Base-by-base conservation (phyloP, 2,329 filamentous ascomycete species). In the Drechslerella coelobrocha region DNA sequence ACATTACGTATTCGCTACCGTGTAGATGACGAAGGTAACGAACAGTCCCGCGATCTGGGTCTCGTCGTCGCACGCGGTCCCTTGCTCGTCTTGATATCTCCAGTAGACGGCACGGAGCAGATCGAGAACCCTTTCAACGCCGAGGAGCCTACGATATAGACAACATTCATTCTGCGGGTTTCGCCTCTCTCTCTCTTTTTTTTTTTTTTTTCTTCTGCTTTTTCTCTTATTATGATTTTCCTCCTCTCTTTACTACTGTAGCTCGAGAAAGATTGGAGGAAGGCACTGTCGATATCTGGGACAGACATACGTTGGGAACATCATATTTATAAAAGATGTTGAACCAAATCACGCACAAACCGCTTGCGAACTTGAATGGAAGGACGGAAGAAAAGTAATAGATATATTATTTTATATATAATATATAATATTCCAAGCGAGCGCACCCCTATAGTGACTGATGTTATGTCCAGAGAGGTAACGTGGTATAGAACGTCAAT, bases 111-210 rank as follows among this genome's bases (percentile, higher is more conserved):
- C 61, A 97, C 91, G 81, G 92, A 97, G 81, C 89, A 93, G 80
- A 99, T 99, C 76, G 86, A 89, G 76, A 99, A 99, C 79, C 94
- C 94, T 0, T 99, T 97, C 77, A 82, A 89, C 57, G 87, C 91
- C 23, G 88, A 91, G 51, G 88, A 91, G 74, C 86, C 68, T 1
- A 63, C 66, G 37, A 63, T 71, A 71, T 63, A 59, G 54, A 29
- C 14, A 17, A 29, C 24, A 8, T 27, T 7, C 50, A 29, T 24
- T 5, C 10, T 50, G 6, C 23, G 31, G 2, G 12, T 24, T 26
- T 17, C 27, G 19, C 12, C 10, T n/a, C 9, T 48, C 4, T 37
- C 12, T 5, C 23, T 29, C 10, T 19, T 53, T 39, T 53, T 26
- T 17, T 23, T 2, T 37, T 9, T n/a, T 48, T 9, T 45, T 14